These are phyloP conservation scores for Pinus albicaulis DNA, from an alignment of 75 land plant species.

Conservation along the genomic window DNA sequence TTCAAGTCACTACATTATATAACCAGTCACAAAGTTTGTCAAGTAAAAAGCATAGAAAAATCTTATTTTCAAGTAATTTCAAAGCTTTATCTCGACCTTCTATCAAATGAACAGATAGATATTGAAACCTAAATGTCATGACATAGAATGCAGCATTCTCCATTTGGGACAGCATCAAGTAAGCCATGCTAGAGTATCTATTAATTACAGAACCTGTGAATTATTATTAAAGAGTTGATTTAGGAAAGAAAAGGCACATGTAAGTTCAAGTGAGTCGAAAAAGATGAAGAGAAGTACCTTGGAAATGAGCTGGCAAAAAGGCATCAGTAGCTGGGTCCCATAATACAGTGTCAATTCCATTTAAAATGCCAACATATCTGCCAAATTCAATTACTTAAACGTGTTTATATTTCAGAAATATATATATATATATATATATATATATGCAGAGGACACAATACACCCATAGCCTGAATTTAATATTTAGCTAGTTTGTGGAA, in stretches of 20 bases:
- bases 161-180: conserved; percentile 1
- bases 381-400: background rate
- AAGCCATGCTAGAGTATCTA: background rate
- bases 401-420: background rate
- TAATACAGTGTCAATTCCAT: conserved; percentile 60
- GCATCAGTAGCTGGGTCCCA: conserved; percentile 68
- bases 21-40: background rate
- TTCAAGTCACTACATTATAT: background rate
- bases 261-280: background rate
- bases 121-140: too few species aligned
- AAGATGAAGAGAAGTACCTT: conserved; percentile 23
- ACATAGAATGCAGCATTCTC: background rate
- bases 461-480: background rate
- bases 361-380: conserved; percentile 63
- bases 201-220: background rate
- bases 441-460: background rate
- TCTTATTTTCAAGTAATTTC: background rate
- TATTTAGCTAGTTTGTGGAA: background rate
- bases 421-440: background rate
- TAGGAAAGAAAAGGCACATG: background rate
- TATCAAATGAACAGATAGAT: too few species aligned
- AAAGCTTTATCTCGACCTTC: background rate
- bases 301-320: conserved; percentile 45
- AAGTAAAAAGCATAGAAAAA: background rate
- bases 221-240: background rate